Percentiles rank a stretch among this genome's conserved stretches.
Evolutionary conservation across 495 filamentous ascomycete genomes (phyloP).

Genomic region (Annulohypoxylon bovei): DNA sequence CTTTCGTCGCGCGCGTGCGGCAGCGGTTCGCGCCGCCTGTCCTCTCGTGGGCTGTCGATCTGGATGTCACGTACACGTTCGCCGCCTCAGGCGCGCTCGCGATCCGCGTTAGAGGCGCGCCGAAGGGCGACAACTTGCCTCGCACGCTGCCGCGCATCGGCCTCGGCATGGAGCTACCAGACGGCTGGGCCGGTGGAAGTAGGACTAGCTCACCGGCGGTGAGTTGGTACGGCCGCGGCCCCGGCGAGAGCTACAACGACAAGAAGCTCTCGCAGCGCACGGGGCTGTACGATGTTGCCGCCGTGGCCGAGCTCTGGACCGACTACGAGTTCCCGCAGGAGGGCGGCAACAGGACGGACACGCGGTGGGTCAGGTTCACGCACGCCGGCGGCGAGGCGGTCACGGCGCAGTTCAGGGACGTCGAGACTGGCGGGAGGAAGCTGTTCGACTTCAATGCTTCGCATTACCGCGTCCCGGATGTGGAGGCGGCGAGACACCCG

Average conservation of each 20-base stretch:
- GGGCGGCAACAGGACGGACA: slow-evolving; percentile 68
- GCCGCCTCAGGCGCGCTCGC: slow-evolving; percentile 51
- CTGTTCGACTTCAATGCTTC: slow-evolving; percentile 64
- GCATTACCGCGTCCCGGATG: slow-evolving; percentile 57
- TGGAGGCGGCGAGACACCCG: slow-evolving; percentile 67
- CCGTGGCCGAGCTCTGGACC: slow-evolving; percentile 60
- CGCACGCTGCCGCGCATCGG: slow-evolving; percentile 67
- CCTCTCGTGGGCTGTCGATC: slow-evolving; percentile 65
- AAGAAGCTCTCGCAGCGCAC: slow-evolving; percentile 65
- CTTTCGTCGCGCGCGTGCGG: slow-evolving; percentile 50
- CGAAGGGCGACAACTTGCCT: slow-evolving; percentile 56
- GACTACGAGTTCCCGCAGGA: slow-evolving; percentile 73
- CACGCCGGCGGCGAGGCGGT: slow-evolving; percentile 50
- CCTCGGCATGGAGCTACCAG: slow-evolving; percentile 56
- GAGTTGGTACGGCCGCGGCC: slow-evolving; percentile 69
- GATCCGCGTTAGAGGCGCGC: slow-evolving; percentile 54
- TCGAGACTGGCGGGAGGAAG: slow-evolving; percentile 29
- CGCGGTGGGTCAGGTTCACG: slow-evolving; percentile 60
- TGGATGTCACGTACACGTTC: slow-evolving; percentile 61
- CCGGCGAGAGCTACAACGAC: slow-evolving; percentile 70
- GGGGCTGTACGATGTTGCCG: slow-evolving; percentile 56
- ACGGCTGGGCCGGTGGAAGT: slow-evolving; percentile 41
- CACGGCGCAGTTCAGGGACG: slow-evolving; percentile 45
- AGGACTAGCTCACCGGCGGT: slow-evolving; percentile 46
- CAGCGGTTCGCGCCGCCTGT: slow-evolving; percentile 62